Evolutionary conservation across 23 red algal genomes (phyloP), one percentile per base, ranked within the genome.

Genomic region (Pyropia yezoensis): DNA sequence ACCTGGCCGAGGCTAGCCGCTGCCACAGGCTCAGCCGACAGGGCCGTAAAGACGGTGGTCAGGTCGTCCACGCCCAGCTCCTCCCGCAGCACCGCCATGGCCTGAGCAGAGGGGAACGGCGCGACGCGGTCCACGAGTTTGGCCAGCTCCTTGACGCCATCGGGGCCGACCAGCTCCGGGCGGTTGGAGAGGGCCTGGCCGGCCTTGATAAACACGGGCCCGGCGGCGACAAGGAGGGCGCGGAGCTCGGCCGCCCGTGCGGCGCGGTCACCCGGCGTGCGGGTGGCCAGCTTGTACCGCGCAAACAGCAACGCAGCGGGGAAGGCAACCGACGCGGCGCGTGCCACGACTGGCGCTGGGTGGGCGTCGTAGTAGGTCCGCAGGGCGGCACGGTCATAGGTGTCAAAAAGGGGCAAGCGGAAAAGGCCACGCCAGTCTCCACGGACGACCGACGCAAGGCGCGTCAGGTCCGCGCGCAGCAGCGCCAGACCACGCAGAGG

Each of bases 1-100:
- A 98, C 94, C 69, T 98, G 94, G 6, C 94, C 94, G 7, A 98
- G 57, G 18, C 72, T 82, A 8, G 94, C 94, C 8, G 79, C 77
- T 0, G 94, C 94, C 1, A 90, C 49, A 28, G 94, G 85, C 22
- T 80, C 66, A 14, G 65, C n/a, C 17, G 50, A 66, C 50, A 84
- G 61, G 13, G 30, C 23, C 3, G 22, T 23, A 69, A 91, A 90
- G 32, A 78, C 26, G 14, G 82, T 74, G 22, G 58, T 33, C n/a
- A 80, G 28, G 30, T 67, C 23, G 9, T 47, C 57, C 16, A 80
- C 33, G 50, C 80, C 73, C 19, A 87, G 47, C 60, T 89, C 85
- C 13, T 76, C 74, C 30, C 27, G 20, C 50, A 98, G 63, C 22
- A 91, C 70, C 20, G 71, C 52, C 50, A 65, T 33, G 2, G 94